phyloP scores from a whole-genome alignment of 225 moss, liverwort and hornwort species.

The Sphagnum tenellum region DNA sequence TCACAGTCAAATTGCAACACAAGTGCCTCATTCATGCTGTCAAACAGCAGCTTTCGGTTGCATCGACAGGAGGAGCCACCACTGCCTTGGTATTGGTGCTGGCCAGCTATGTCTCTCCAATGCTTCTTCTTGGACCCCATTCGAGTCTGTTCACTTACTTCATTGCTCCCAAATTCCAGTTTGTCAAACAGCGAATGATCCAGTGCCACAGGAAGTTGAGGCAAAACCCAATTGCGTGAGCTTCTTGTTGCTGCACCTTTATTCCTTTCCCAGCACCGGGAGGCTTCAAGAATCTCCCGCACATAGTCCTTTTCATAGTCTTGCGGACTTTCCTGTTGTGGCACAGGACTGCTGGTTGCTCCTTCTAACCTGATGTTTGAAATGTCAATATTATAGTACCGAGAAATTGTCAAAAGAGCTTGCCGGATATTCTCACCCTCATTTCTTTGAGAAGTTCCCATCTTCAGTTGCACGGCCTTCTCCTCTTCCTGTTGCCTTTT shows the following conservation, averaged over 20 bases:
- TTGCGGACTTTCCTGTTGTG: not conserved
- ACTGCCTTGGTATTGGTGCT: not conserved
- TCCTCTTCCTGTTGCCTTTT: constrained; percentile 9
- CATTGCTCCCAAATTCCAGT: constrained; percentile 21
- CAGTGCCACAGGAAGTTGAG: constrained; percentile 23
- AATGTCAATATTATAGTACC: constrained; percentile 12
- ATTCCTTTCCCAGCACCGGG: constrained; percentile 23
- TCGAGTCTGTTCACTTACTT: not conserved
- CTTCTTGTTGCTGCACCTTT: constrained; percentile 10
- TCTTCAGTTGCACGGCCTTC: not conserved
- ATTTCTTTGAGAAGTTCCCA: constrained; percentile 1
- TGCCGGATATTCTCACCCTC: constrained; percentile 29
- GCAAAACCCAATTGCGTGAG: constrained; percentile 35
- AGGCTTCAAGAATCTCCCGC: constrained; percentile 30
- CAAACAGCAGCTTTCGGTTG: constrained; percentile 45
- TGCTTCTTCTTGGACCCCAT: too few species aligned
- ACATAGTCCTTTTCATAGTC: constrained; percentile 32
- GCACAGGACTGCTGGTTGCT: not conserved
- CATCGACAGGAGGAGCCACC: constrained; percentile 34
- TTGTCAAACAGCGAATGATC: constrained; percentile 36
- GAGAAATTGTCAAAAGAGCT: constrained; percentile 38
- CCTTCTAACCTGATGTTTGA: constrained; percentile 5
- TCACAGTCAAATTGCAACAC: constrained; percentile 24
- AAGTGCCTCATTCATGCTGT: constrained; percentile 38
- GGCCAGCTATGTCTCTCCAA: constrained; percentile 5